phyloP scores from a whole-genome alignment of 2,329 filamentous ascomycete species.

The Alternaria sp. region DNA sequence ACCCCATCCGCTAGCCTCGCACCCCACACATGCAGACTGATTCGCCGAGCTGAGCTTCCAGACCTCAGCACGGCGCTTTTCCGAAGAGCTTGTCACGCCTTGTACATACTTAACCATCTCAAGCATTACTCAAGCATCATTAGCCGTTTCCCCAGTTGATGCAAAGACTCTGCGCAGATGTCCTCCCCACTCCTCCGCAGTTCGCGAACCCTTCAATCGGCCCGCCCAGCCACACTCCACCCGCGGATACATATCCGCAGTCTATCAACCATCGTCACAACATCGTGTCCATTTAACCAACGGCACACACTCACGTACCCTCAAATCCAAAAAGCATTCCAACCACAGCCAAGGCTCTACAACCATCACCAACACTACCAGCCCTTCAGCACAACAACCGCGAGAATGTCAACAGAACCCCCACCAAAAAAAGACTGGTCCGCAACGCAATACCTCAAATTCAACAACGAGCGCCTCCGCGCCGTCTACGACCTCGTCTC shows the following conservation, averaged over 20 bases:
- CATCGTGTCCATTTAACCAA: background rate
- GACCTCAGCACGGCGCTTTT: background rate
- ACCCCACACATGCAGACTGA: background rate
- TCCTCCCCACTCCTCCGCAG: background rate
- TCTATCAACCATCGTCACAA: background rate
- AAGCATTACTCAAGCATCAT: background rate
- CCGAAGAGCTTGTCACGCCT: background rate
- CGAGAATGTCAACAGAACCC: background rate
- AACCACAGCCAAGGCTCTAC: background rate
- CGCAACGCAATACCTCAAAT: slow-evolving; percentile 65
- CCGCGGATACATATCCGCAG: background rate
- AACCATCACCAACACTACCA: background rate
- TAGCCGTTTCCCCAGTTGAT: too few relatives aligned
- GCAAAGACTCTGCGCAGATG: background rate
- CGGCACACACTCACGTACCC: background rate
- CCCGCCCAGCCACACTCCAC: background rate
- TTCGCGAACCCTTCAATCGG: background rate
- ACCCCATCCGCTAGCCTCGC: background rate
- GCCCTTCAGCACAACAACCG: background rate
- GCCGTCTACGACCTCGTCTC: slow-evolving; percentile 61
- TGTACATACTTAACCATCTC: background rate
- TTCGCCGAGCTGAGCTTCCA: background rate
- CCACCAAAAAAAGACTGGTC: slow-evolving; percentile 57
- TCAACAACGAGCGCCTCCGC: slow-evolving; percentile 60
- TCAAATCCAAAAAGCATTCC: background rate